A percentile compares a stretch with the other conserved stretches of the same genome.
These are phyloP conservation scores for Calophaca sinica DNA, from an alignment of 306 rosid genomes.

Conservation along the genomic window DNA sequence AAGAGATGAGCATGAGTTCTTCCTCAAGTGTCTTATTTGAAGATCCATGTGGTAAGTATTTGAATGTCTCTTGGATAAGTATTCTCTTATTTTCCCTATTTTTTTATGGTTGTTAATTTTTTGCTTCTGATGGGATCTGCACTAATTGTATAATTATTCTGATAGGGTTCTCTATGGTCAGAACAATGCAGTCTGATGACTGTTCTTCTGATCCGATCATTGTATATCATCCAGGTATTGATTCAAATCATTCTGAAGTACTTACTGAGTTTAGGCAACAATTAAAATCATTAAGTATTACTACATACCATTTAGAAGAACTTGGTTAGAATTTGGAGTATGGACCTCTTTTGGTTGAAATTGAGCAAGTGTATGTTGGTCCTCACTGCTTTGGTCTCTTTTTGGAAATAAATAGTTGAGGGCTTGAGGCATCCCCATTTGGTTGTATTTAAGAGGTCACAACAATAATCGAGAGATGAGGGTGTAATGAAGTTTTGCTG, in stretches of 20 bases:
- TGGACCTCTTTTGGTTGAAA: background rate
- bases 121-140: slow-evolving; percentile 43
- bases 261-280: background rate
- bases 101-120: background rate
- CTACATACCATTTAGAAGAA: too few species aligned
- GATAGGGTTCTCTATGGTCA: slow-evolving; percentile 44
- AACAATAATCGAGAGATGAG: too few species aligned
- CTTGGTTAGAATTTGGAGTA: background rate
- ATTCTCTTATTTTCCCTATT: too few species aligned
- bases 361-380: too few species aligned
- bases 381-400: too few species aligned
- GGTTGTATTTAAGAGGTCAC: too few species aligned
- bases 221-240: slow-evolving; percentile 53
- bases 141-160: slow-evolving; percentile 8
- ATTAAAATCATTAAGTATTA: too few species aligned
- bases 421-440: too few species aligned
- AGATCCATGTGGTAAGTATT: slow-evolving; percentile 60
- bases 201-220: slow-evolving; percentile 41
- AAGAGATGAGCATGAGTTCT: slow-evolving; percentile 47
- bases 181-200: slow-evolving; percentile 35
- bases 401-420: too few species aligned
- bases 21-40: slow-evolving; percentile 47
- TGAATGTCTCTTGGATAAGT: background rate
- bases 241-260: slow-evolving; percentile 24
- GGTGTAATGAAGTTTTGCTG: too few species aligned